Evolutionary conservation across 768 basidiomycete species (phyloP), one percentile per base, ranked within the genome.

Genomic region (Lepiota subincarnata): DNA sequence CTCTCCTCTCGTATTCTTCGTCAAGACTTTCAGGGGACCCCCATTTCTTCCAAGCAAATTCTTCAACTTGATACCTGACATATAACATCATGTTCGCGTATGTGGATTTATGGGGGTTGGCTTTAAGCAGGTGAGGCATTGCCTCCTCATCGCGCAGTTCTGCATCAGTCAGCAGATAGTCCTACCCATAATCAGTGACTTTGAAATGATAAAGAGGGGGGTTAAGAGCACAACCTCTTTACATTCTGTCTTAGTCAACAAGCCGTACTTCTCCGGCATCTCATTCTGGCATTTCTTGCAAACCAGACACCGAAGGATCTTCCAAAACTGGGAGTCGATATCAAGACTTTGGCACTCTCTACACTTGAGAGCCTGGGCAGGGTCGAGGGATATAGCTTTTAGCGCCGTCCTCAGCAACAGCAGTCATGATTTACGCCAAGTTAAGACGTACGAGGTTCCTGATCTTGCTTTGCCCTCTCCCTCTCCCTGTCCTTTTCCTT

Each of bases 81-180:
- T 89, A 98, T 18, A 99, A 78, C 97, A 98, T 98, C 97, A 98
- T 98, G 74, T 98, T 99, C 34, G 90, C 89, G 65, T 90, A 98
- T 0, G 92, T 95, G 10, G 93, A 89, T 59, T 90, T 88, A 73
- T 97, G 94, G 3, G 92, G 95, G 66, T 98, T 98, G 16, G 92
- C 89, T 64, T 95, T 92, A 53, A 98, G 78, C 20, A 96, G 75
- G 68, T 99, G 97, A 0, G 96, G 97, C 59, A 99, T 80, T 14
- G 88, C 72, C 60, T 97, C 92, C 62, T 90, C 84, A 65, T 99
- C 97, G 53, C 88, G 85, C 22, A 99, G 76, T 65, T 99, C 97
- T 28, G 95, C 92, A 93, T 61, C n/a, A 35, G 36, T 51, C 48
- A 98, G 70, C 16, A 98, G 82, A 68, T 98, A 98, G 71, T 98